Base-by-base conservation (phyloP, 2,329 filamentous ascomycete species). In the Paecilomyces sp. region DNA sequence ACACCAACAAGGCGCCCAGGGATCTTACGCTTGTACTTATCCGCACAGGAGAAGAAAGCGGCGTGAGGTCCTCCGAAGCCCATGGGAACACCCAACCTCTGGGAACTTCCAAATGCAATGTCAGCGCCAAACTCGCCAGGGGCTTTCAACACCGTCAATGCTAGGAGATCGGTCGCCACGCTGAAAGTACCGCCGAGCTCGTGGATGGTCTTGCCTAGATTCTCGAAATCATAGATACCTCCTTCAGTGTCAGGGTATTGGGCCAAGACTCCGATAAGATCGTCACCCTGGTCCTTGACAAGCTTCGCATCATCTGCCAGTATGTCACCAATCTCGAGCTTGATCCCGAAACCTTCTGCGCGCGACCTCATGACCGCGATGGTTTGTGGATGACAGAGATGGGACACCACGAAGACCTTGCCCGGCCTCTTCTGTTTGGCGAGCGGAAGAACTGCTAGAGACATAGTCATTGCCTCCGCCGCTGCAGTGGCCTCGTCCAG, bases 61-160 rank as follows among this genome's bases (percentile, higher is more conserved):
- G 93, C 93, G 70, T 97, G 93, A n/a, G 93, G 93, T 22, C 93
- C 93, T 69, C 93, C 93, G 67, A 88, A 95, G 56, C 93, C 93
- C 71, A 97, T 86, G 1, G 93, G 92, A 12, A 97, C 90, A 74
- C 93, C 93, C 62, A 97, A 89, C 60, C 93, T 83, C 79, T 97
- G 93, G 15, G 93, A 88, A 70, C 88, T 96, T 65, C 93, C 93
- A 72, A 97, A 96, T 4, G 92, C 93, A 67, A 97, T 91, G 72
- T 97, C 93, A 24, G 93, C 93, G 51, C 93, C 93, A 77, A 93
- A 97, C 72, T 97, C 93, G 55, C 92, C 92, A 0, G 93, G 93
- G 0, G 93, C 90, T 56, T 90, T 94, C 56, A 97, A 83, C 11
- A 95, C 77, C 0, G 93, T 97, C 75, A 97, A 78, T 5, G 92